A percentile compares a stretch with the other conserved stretches of the same genome.
These are phyloP conservation scores for Naganishia sp. DNA, from an alignment of 1,284 basidiomycete genomes.

Conservation along the genomic window DNA sequence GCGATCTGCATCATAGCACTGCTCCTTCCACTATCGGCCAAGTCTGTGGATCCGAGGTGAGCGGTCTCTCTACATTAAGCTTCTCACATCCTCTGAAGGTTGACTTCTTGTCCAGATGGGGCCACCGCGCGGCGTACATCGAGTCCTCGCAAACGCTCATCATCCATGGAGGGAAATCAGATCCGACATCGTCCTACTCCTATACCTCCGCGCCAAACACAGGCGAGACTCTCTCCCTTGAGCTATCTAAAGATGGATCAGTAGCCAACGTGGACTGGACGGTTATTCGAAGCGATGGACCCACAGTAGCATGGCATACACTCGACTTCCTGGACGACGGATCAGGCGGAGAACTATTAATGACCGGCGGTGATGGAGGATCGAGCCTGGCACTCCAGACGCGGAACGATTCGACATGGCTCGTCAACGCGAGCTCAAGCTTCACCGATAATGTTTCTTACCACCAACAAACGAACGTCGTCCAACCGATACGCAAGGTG, in stretches of 20 bases:
- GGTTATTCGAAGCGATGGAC: constrained; percentile 55
- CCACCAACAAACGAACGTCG: constrained; percentile 62
- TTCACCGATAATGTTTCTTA: constrained; percentile 49
- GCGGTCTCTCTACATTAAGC: not conserved
- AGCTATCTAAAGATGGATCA: constrained; percentile 64
- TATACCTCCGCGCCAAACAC: constrained; percentile 73
- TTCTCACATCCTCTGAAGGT: no score
- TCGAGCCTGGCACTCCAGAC: constrained; percentile 61
- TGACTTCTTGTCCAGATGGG: constrained; percentile 64
- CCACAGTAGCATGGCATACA: constrained; percentile 75
- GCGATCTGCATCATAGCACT: no score
- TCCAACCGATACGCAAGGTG: constrained; percentile 70
- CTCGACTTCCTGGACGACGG: constrained; percentile 69
- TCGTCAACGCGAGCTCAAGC: constrained; percentile 31
- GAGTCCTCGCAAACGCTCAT: constrained; percentile 61
- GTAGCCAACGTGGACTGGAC: constrained; percentile 43
- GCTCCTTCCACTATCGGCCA: not conserved
- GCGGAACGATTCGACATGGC: constrained; percentile 65
- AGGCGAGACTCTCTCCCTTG: constrained; percentile 68
- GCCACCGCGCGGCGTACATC: constrained; percentile 67
- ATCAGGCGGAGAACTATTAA: constrained; percentile 56
- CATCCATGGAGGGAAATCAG: constrained; percentile 76
- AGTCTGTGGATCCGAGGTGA: constrained; percentile 5
- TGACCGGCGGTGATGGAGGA: constrained; percentile 76
- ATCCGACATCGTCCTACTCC: constrained; percentile 65